phyloP scores from a whole-genome alignment of 2,329 filamentous ascomycete species.

The Claviceps humidiphila region DNA sequence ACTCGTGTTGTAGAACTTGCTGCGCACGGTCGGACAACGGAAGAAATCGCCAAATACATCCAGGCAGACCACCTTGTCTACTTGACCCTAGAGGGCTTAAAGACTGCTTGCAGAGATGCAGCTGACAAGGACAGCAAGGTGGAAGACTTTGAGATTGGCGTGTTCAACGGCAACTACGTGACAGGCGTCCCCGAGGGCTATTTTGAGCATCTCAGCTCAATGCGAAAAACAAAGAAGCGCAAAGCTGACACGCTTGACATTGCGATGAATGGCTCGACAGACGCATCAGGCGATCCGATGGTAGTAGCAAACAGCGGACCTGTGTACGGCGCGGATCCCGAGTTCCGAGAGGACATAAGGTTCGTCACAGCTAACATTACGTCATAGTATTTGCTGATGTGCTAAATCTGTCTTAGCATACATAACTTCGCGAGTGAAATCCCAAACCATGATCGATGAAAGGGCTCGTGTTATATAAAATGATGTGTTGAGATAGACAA shows the following conservation, averaged over 20 bases:
- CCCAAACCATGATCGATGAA: slow-evolving; percentile 1
- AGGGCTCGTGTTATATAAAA: background rate
- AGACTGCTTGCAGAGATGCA: slow-evolving; percentile 61
- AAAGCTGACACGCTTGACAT: background rate
- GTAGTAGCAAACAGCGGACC: background rate
- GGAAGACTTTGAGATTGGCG: slow-evolving; percentile 72
- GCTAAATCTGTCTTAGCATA: background rate
- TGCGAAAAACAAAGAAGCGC: slow-evolving; percentile 35
- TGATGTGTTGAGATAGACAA: background rate
- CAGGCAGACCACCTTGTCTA: slow-evolving; percentile 14
- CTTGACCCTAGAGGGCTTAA: slow-evolving; percentile 29
- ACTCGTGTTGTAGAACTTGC: slow-evolving; percentile 21
- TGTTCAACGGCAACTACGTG: slow-evolving; percentile 80
- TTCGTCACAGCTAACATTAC: background rate
- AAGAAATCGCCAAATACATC: slow-evolving; percentile 21
- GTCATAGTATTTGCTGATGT: background rate
- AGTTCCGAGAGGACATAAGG: slow-evolving; percentile 6
- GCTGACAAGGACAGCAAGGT: slow-evolving; percentile 36
- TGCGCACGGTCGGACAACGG: slow-evolving; percentile 25
- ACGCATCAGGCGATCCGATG: background rate
- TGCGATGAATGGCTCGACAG: background rate
- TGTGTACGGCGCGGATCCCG: background rate
- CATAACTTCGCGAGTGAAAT: slow-evolving; percentile 1
- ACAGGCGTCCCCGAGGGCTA: slow-evolving; percentile 70
- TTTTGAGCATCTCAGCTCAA: slow-evolving; percentile 63